Evolutionary conservation across 768 basidiomycete genomes (phyloP).

Genomic region (Boletus reticuloceps): DNA sequence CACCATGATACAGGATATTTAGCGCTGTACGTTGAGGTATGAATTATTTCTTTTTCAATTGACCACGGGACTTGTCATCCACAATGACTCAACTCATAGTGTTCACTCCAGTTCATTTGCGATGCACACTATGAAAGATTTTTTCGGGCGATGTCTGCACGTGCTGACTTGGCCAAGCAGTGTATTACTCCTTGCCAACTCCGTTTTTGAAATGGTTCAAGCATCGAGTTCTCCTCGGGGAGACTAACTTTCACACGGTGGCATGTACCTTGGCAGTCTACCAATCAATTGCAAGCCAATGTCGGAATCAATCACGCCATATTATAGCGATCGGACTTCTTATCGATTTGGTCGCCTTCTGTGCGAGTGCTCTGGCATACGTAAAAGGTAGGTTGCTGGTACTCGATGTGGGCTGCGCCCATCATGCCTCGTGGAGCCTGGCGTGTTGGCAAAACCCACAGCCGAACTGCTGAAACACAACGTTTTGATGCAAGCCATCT

Average conservation of each 20-base stretch:
- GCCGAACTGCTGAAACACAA: not conserved
- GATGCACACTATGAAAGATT: not conserved
- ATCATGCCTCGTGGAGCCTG: constrained; percentile 16
- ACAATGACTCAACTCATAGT: not conserved
- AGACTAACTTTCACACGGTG: not conserved
- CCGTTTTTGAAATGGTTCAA: not conserved
- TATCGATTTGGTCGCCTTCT: not conserved
- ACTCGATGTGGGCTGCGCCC: not conserved
- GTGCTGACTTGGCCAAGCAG: constrained; percentile 1
- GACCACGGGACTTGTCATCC: not conserved
- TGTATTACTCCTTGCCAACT: not conserved
- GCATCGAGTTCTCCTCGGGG: not conserved
- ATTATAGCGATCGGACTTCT: not conserved
- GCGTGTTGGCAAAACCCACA: constrained; percentile 5
- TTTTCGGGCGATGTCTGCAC: not conserved
- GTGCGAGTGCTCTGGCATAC: not conserved
- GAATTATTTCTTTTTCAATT: not conserved
- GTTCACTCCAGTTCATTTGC: not conserved
- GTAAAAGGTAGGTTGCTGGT: not conserved
- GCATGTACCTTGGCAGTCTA: constrained; percentile 3
- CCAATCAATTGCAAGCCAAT: not conserved
- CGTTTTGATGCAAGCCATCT: constrained; percentile 4
- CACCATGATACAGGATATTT: not conserved
- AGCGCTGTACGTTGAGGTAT: constrained; percentile 7
- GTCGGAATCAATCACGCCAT: constrained; percentile 1